Evolutionary conservation across 495 filamentous ascomycete species (phyloP).

Genomic region (Xylaria palmicola): DNA sequence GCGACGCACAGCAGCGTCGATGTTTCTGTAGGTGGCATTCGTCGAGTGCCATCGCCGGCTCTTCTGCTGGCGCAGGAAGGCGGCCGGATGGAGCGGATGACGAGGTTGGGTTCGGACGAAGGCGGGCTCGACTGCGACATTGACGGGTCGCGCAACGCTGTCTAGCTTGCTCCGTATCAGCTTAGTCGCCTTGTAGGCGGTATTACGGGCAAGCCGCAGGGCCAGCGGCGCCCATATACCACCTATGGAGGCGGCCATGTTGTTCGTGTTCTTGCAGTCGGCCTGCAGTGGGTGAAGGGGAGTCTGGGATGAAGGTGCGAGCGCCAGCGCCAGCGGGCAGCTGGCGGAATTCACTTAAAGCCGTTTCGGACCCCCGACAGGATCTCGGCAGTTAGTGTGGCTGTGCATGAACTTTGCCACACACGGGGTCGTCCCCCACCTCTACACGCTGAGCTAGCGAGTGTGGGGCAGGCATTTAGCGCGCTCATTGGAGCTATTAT

Average conservation of each 20-base stretch:
- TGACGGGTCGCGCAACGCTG: conserved; percentile 49
- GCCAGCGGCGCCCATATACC: conserved; percentile 71
- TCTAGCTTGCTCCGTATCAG: conserved; percentile 62
- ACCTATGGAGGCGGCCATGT: conserved; percentile 65
- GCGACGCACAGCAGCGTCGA: conserved; percentile 56
- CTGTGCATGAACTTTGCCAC: conserved; percentile 16
- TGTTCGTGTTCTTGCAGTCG: conserved; percentile 31
- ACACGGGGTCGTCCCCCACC: conserved; percentile 16
- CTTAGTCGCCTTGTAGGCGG: conserved; percentile 62
- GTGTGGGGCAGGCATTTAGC: conserved; percentile 6
- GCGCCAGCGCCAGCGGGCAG: conserved; percentile 10
- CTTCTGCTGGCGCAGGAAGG: conserved; percentile 70
- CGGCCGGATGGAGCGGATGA: conserved; percentile 71
- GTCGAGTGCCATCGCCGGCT: conserved; percentile 72
- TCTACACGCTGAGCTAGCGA: background rate
- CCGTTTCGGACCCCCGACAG: too few relatives aligned
- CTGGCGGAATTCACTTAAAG: conserved; percentile 15
- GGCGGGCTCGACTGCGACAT: conserved; percentile 50
- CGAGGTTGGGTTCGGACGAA: conserved; percentile 47
- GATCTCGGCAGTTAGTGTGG: too few relatives aligned
- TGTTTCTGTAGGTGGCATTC: conserved; percentile 41
- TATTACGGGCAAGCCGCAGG: conserved; percentile 66
- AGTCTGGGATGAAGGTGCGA: conserved; percentile 19
- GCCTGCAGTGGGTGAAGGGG: conserved; percentile 20
- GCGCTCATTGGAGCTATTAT: conserved; percentile 16